Conservation (phyloP, 2,329 filamentous ascomycete species). For the Cryphonectria carpinicola region DNA sequence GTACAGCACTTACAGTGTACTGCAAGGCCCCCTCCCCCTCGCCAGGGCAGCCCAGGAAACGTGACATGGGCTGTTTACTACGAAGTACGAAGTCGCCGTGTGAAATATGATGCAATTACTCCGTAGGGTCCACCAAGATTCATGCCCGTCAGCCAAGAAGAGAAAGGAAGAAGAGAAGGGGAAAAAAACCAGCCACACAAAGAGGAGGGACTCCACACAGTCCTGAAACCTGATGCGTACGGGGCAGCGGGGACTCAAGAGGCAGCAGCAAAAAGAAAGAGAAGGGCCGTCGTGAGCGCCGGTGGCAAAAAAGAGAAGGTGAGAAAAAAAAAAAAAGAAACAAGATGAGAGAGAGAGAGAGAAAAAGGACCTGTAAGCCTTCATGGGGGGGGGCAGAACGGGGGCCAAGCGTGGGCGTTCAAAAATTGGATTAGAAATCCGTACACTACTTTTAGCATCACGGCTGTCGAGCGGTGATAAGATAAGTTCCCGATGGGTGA, state of each 20-base stretch:
- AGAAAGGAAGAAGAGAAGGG: too few species aligned
- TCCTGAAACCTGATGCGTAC: background rate
- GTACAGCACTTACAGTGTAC: too few species aligned
- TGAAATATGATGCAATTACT: too few species aligned
- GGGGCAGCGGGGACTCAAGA: background rate
- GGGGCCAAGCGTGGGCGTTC: background rate
- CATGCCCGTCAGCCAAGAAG: constrained; percentile 7
- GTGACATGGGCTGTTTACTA: background rate
- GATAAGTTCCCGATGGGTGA: background rate
- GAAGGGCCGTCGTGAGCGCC: constrained; percentile 23
- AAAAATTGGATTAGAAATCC: background rate
- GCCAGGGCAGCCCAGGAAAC: background rate
- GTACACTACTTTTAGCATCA: background rate
- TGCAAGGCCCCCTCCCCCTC: background rate
- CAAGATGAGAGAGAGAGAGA: too few species aligned
- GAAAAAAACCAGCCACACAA: background rate
- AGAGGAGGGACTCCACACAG: background rate
- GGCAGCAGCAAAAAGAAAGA: background rate
- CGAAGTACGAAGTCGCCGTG: too few species aligned
- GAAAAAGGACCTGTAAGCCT: background rate
- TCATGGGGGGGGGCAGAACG: background rate
- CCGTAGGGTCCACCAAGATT: background rate
- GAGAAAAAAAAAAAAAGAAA: background rate
- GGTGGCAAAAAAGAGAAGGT: constrained; percentile 3
- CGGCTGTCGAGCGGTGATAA: background rate